A percentile compares a stretch with the other conserved stretches of the same genome.
Conservation (phyloP, 1,139 yeast genomes). For the Hanseniaspora sp. region DNA sequence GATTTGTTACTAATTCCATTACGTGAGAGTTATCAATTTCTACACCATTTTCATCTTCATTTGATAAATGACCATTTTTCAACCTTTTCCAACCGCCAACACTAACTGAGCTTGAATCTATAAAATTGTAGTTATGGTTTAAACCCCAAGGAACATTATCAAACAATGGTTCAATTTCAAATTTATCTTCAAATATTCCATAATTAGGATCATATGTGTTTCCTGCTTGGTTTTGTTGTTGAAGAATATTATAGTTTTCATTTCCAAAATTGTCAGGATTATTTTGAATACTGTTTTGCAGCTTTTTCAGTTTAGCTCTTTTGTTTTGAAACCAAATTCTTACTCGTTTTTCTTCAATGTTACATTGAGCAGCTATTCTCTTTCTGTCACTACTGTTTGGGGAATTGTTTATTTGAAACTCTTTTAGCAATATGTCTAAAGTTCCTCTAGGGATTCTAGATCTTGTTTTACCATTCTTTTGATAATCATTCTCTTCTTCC, state of each 20-base stretch:
- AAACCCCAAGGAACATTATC: conserved; percentile 42
- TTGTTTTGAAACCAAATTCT: conserved; percentile 93
- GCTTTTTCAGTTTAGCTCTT: conserved; percentile 65
- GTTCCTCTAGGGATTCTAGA: conserved; percentile 79
- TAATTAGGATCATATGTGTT: conserved; percentile 3
- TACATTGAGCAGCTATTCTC: conserved; percentile 60
- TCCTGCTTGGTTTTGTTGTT: not conserved
- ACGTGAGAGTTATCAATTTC: conserved; percentile 22
- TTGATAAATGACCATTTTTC: conserved; percentile 45
- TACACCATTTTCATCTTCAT: conserved; percentile 15
- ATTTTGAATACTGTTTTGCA: conserved; percentile 29
- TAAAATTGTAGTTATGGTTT: conserved; percentile 56
- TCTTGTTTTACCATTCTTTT: conserved; percentile 26
- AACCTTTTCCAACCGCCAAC: conserved; percentile 75
- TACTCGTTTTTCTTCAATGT: conserved; percentile 84
- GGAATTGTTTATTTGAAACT: conserved; percentile 62
- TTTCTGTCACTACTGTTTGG: conserved; percentile 60
- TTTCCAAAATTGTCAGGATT: conserved; percentile 13
- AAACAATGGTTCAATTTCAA: conserved; percentile 21
- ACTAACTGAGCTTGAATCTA: conserved; percentile 54
- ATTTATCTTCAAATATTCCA: conserved; percentile 11
- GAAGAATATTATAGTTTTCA: conserved; percentile 14
- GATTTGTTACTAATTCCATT: conserved; percentile 32
- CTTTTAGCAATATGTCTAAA: conserved; percentile 53
- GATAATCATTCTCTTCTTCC: not conserved